Evolutionary conservation across 1,284 basidiomycete genomes (phyloP).

Genomic region (Microbotryum intermedium): DNA sequence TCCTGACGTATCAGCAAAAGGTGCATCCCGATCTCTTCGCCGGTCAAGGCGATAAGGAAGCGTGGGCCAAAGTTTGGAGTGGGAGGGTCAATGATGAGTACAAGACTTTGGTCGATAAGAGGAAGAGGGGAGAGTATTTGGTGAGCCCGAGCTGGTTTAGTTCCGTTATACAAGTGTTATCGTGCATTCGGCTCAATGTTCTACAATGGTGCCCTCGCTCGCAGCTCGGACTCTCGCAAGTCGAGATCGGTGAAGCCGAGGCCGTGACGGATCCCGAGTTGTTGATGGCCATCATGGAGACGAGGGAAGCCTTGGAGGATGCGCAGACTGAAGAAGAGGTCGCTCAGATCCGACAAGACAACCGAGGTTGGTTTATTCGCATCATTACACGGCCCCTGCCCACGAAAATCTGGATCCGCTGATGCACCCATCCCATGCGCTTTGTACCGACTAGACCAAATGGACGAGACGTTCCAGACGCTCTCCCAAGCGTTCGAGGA

Average conservation of each 20-base stretch:
- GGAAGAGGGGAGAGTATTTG: constrained; percentile 22
- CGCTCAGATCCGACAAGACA: constrained; percentile 49
- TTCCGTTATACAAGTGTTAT: no score
- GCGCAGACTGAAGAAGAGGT: constrained; percentile 50
- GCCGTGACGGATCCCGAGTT: constrained; percentile 62
- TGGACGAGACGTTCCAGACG: constrained; percentile 45
- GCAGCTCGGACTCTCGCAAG: constrained; percentile 53
- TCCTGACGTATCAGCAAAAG: constrained; percentile 58
- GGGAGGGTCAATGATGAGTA: constrained; percentile 63
- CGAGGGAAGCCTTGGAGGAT: constrained; percentile 67
- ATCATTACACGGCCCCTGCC: neutral
- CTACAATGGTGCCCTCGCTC: neutral
- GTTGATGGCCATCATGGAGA: constrained; percentile 69
- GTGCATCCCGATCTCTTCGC: constrained; percentile 76
- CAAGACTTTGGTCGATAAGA: constrained; percentile 36
- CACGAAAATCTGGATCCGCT: neutral
- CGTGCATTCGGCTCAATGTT: no score
- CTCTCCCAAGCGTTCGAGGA: constrained; percentile 50
- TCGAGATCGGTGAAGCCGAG: constrained; percentile 62
- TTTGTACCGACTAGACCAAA: constrained; percentile 46
- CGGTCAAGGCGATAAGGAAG: constrained; percentile 49
- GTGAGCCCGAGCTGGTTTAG: no score
- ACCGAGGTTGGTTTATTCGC: constrained; percentile 50
- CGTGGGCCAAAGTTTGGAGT: constrained; percentile 59
- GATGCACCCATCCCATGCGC: neutral